Evolutionary conservation across 2,329 filamentous ascomycete species (phyloP), one percentile per base, ranked within the genome.

Genomic region (Xylariaceae sp.): DNA sequence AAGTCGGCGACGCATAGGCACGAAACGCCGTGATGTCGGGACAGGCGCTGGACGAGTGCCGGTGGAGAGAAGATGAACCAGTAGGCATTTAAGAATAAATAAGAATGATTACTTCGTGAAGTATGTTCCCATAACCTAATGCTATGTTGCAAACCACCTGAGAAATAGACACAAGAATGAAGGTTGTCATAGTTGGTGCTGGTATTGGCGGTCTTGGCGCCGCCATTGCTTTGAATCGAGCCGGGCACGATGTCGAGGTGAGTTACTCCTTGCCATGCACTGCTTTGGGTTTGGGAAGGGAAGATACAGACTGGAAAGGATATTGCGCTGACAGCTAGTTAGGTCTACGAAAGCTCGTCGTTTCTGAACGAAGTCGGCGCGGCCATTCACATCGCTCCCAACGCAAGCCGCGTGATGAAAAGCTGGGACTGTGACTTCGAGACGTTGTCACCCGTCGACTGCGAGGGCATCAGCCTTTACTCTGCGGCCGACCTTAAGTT

Each of bases 181-280:
- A 61, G 29, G 58, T 61, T 1, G 17, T 61, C 6, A 4, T 61
- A 14, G 50, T 55, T 26, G 58, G 58, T 11, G 58, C 54, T 52
- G 58, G 58, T 14, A 61, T 61, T 33, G 58, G 58, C 14, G 58
- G 58, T 3, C 29, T 61, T 0, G 26, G 45, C 1, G 54, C 54
- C 3, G 54, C 50, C 3, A 17, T 58, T 19, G 53, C 54, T 6
- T 26, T 61, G 45, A 58, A 53, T 3, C 44, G 50, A 40, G 54
- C 54, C 17, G 58, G 58, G 8, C 58, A 61, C n/a, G 58, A 61
- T 5, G 58, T 61, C 5, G 54, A 61, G 54, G 58, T 61, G 37
- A 33, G 12, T 40, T 24, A 16, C 12, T 24, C 19, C n/a, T 29
- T 21, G 28, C 14, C 9, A 36, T 17, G 17, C 7, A 11, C 21